Evolutionary conservation across 805 yeast species (phyloP), one percentile per base, ranked within the genome.

Genomic region (Teunomyces barrocoloradensis): DNA sequence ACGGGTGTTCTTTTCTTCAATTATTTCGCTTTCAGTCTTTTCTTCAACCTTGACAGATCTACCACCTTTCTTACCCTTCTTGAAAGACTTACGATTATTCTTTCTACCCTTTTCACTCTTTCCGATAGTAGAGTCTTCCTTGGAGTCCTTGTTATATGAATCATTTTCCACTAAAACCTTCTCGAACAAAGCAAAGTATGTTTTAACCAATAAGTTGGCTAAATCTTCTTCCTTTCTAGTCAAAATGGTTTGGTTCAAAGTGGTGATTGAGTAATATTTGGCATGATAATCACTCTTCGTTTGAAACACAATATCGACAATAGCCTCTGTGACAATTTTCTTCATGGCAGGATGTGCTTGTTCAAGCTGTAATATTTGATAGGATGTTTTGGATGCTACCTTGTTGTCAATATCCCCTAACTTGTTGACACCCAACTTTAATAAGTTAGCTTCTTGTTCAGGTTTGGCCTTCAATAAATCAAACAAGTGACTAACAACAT

Each of bases 261-360:
- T 88, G 54, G 91, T 79, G 4, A 89, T 80, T 3, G 97, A 81
- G 65, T 91, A 94, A 65, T 94, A 94, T 50, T 87, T 82, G 6
- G 96, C 82, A 60, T 90, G 96, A 66, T 89, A 87, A 51, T 89
- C 97, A 27, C 63, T 58, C 50, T 78, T 78, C 43, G 83, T 80
- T 59, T 87, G 81, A 66, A 89, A 85, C 28, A 89, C 74, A 44
- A 85, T 78, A 64, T 94, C 98, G 43, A 87, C 80, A 33, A 92
- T 85, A 4, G 94, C 74, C 52, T 89, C 89, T 35, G 85, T 79
- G 34, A 94, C 75, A 48, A 92, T 81, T 45, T 80, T 71, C 66
- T 90, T 92, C 98, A 94, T 94, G 43, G 94, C 94, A 15, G 99
- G 99, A 65, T 94, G 99, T 3, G 84, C 85, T 65, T 89, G 96